A percentile compares a stretch with the other conserved stretches of the same genome.
These are phyloP conservation scores for Trametes elegans DNA, from an alignment of 768 basidiomycete genomes.

Conservation along the genomic window DNA sequence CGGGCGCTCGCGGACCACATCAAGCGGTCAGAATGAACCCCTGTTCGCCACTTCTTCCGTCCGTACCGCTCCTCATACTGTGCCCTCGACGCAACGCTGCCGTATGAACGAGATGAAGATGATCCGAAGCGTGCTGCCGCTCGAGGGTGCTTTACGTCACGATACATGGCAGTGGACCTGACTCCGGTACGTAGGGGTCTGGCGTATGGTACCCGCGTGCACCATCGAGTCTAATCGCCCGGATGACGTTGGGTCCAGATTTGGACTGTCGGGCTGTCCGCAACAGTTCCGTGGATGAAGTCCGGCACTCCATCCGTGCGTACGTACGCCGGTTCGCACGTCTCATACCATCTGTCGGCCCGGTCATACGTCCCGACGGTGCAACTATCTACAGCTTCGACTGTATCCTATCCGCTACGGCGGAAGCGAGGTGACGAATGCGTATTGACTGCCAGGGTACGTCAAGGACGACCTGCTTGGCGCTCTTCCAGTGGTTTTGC, in stretches of 20 bases:
- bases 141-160: conserved; percentile 6
- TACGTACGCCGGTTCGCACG: conserved; percentile 7
- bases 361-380: conserved; percentile 4
- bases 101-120: background rate
- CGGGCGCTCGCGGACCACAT: background rate
- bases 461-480: background rate
- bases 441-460: conserved; percentile 6
- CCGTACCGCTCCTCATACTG: too few species aligned
- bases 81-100: background rate
- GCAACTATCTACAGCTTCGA: background rate
- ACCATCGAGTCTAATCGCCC: background rate
- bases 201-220: conserved; percentile 8
- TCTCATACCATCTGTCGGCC: background rate
- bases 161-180: background rate
- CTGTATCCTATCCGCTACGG: background rate
- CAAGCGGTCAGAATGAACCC: background rate
- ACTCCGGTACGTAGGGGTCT: conserved; percentile 5
- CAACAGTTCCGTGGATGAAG: background rate
- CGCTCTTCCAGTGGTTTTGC: background rate
- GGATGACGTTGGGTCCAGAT: background rate
- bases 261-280: background rate
- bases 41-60: background rate
- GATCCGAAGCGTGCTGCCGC: conserved; percentile 3
- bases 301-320: conserved; percentile 5
- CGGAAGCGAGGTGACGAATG: conserved; percentile 6